Base-by-base conservation (phyloP, 306 rosid genomes). In the Medicago arabica region DNA sequence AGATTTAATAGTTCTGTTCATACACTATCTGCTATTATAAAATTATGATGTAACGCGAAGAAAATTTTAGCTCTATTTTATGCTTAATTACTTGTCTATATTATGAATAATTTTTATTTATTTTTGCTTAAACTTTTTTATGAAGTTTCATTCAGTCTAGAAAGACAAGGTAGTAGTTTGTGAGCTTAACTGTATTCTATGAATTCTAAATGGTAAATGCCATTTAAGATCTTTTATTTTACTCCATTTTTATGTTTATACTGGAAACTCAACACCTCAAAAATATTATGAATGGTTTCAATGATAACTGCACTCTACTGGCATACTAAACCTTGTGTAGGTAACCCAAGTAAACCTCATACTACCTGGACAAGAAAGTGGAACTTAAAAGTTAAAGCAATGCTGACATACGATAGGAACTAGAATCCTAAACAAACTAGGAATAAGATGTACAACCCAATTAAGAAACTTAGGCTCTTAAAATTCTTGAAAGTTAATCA, bases 1-100 rank as follows among this genome's bases (percentile, higher is more conserved):
- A 67, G 77, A 59, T 36, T 34, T 69, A 31, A 34, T 46, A 25
- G 62, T 68, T 51, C 50, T 57, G 9, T 55, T 77, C 67, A 55
- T 46, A 43, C 43, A 79, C 57, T 67, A 7, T 44, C 60, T 54
- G 28, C n/a, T 74, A 60, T 74, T 67, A 10, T 19, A 66, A 73
- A 66, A 60, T 19, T 61, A 74, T 36, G 58, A 39, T 71, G 50
- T 40, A 66, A 58, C 59, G 38, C 10, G 43, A 41, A 38, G 70
- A 72, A 72, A 46, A 2, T 17, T 66, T 14, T 25, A 67, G 16
- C 16, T 63, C 34, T 28, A 18, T 53, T 67, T n/a, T 57, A n/a
- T 76, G 71, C 70, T 59, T 14, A 44, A 14, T 68, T 16, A 5
- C 39, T 66, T 57, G 25, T 31, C 17, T 62, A 18, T 34, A 40